A percentile compares a stretch with the other conserved stretches of the same genome.
Evolutionary conservation across 306 rosid species (phyloP).

Genomic region (Notholithocarpus densiflorus): DNA sequence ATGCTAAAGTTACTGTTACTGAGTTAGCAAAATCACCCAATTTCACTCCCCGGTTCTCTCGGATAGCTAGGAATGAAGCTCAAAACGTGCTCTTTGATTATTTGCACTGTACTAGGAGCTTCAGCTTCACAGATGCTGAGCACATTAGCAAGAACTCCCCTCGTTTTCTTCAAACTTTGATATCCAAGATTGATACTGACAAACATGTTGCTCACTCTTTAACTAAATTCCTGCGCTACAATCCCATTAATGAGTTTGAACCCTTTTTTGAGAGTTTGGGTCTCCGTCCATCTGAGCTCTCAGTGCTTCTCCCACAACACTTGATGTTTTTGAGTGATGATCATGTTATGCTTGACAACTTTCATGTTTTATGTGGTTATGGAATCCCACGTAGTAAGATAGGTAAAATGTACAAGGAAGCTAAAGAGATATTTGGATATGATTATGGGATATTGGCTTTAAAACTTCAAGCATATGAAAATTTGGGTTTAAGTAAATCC

Average conservation of each 20-base stretch:
- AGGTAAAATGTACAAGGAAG: constrained; percentile 61
- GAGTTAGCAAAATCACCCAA: constrained; percentile 10
- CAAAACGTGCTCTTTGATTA: constrained; percentile 55
- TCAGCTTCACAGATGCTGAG: constrained; percentile 61
- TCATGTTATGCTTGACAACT: constrained; percentile 46
- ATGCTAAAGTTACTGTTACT: constrained; percentile 3
- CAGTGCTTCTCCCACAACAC: constrained; percentile 39
- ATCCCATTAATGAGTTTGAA: constrained; percentile 82
- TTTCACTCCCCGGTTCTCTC: constrained; percentile 28
- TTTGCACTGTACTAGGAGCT: constrained; percentile 56
- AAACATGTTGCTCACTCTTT: constrained; percentile 40
- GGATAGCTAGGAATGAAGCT: constrained; percentile 36
- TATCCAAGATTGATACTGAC: constrained; percentile 30
- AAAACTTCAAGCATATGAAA: constrained; percentile 52
- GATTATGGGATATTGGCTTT: constrained; percentile 39
- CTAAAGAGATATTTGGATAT: constrained; percentile 57
- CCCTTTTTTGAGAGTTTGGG: constrained; percentile 84
- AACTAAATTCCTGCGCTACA: constrained; percentile 45
- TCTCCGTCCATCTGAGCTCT: constrained; percentile 44
- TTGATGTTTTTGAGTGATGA: constrained; percentile 60
- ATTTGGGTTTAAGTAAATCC: constrained; percentile 60
- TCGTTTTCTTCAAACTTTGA: constrained; percentile 41
- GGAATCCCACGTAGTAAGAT: constrained; percentile 64
- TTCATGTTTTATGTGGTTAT: constrained; percentile 44
- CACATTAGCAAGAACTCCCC: constrained; percentile 71